Conservation (phyloP, 805 yeast genomes). For the Lachancea dasiensis region DNA sequence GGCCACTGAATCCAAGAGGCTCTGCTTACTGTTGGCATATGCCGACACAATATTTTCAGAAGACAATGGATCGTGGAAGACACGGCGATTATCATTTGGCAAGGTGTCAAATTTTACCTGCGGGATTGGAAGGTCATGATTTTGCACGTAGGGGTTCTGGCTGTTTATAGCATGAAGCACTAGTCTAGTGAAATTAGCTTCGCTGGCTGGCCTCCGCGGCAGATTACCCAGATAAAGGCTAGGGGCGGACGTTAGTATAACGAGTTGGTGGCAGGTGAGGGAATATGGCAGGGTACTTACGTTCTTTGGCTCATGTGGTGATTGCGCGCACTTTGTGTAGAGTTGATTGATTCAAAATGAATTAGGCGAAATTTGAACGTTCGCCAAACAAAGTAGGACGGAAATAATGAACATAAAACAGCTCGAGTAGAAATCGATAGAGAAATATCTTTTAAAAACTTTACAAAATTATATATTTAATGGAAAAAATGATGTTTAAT, state of each 20-base stretch:
- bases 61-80: not conserved
- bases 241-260: not conserved
- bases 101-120: not conserved
- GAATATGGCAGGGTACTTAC: no score
- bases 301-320: no score
- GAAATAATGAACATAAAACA: not conserved
- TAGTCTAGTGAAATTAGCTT: constrained; percentile 14
- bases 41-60: not conserved
- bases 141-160: constrained; percentile 14
- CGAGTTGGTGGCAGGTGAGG: no score
- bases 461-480: constrained; percentile 5
- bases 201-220: constrained; percentile 24
- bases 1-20: not conserved
- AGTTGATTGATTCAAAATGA: no score
- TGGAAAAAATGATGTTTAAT: constrained; percentile 3
- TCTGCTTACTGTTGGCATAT: not conserved
- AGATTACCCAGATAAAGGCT: constrained; percentile 21
- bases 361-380: not conserved
- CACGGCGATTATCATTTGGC: constrained; percentile 6
- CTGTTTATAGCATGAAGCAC: constrained; percentile 18
- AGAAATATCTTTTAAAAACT: constrained; percentile 6
- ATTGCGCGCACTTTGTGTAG: no score
- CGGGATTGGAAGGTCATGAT: constrained; percentile 14
- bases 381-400: not conserved
- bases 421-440: constrained; percentile 4